Conservation (phyloP, 2,329 filamentous ascomycete genomes). For the Rutstroemia sp. region DNA sequence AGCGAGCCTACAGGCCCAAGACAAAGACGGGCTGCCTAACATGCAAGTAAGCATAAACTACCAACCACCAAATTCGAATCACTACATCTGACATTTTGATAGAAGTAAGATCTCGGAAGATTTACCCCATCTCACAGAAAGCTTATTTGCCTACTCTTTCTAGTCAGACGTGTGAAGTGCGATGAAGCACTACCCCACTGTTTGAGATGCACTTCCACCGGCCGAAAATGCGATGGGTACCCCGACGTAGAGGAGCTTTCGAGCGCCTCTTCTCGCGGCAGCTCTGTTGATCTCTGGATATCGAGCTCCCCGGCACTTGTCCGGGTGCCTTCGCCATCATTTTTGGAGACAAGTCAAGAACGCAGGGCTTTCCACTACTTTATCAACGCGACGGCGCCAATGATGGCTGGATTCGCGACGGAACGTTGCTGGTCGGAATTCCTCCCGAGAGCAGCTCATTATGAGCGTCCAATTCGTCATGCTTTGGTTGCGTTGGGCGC, state of each 20-base stretch:
- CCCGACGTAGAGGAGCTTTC: not conserved
- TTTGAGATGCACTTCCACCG: not conserved
- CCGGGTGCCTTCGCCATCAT: not conserved
- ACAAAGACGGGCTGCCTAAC: not conserved
- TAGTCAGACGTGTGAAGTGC: constrained; percentile 4
- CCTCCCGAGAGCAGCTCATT: not conserved
- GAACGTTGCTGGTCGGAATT: not conserved
- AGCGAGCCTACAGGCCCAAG: not conserved
- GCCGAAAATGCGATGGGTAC: constrained; percentile 1
- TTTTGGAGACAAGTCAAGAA: not conserved
- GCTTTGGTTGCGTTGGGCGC: not conserved
- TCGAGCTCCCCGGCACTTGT: not conserved
- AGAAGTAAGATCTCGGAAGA: not conserved
- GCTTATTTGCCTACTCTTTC: not conserved
- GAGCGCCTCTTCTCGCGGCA: not conserved
- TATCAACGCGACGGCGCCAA: not conserved
- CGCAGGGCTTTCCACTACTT: constrained; percentile 3
- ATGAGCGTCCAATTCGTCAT: not conserved
- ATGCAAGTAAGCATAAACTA: not conserved
- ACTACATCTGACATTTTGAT: not conserved
- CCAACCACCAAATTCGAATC: not conserved
- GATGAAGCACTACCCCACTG: not conserved
- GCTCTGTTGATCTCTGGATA: not conserved
- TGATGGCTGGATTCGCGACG: not conserved
- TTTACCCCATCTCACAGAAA: not conserved